Evolutionary conservation across 148 eudicot species (phyloP), one percentile per base, ranked within the genome.

Genomic region (Tetragonia tetragonoides): DNA sequence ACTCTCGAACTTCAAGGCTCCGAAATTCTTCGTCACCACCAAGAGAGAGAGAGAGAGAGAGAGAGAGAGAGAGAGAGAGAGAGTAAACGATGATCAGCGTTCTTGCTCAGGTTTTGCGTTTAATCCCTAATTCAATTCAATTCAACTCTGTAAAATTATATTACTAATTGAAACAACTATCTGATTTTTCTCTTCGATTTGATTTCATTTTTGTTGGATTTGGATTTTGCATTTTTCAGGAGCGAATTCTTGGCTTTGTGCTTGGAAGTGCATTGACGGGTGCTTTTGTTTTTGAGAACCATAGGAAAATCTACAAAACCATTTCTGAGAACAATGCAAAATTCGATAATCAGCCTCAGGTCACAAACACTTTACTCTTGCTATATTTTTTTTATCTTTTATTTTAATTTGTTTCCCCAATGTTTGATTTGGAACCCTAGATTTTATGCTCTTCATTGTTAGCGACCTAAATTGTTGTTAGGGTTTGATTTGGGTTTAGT

Each of bases 161-260:
- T 18, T 11, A 16, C 0, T 40, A 39, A 28, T 60, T 69, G 21
- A 44, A 28, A 51, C n/a, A 39, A 14, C 5, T 47, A 53, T 54
- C 39, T 70, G 59, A 46, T 66, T 28, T 65, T 17, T 56, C 38
- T 60, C 61, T 40, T 66, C 14, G 61, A 37, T 65, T 75, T 47
- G 24, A 21, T 47, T 14, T 41, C 56, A 10, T 74, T 5, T 28
- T 28, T 28, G 34, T 28, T 28, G 34, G n/a, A 40, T 40, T 38
- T 70, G 66, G 9, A 2, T 24, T n/a, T 49, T 73, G 44, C 49
- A 40, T 39, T 63, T 77, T 60, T 73, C 92, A 90, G 97, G 92
- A 92, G 87, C 92, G 97, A 37, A 72, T 92, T 6, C 88, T 92
- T 2, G 97, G 92, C 21, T 86, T 87, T 63, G 91, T 94, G 11